These are phyloP conservation scores for Magnaporthiopsis rhizophila DNA, from an alignment of 2,329 filamentous ascomycete genomes.

Conservation along the genomic window DNA sequence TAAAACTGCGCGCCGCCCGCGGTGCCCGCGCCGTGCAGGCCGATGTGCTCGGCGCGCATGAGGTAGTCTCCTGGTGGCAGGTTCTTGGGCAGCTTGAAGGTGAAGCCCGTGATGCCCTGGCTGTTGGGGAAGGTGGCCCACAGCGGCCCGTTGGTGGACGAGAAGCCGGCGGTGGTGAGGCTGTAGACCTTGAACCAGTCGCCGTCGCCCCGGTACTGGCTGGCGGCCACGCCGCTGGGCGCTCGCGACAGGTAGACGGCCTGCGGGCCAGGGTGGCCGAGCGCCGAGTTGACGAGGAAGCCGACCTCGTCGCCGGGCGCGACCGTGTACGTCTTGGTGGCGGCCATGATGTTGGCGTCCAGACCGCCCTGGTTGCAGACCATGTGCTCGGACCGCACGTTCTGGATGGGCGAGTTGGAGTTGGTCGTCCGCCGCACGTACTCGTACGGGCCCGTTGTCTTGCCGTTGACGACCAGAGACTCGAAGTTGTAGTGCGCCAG, in stretches of 20 bases:
- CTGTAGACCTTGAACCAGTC: slow-evolving; percentile 14
- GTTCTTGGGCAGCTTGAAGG: slow-evolving; percentile 29
- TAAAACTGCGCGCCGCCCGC: slow-evolving; percentile 11
- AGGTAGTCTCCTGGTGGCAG: slow-evolving; percentile 21
- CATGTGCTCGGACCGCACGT: slow-evolving; percentile 28
- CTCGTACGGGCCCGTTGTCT: slow-evolving; percentile 14
- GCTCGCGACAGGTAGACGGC: slow-evolving; percentile 24
- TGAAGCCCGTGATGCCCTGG: slow-evolving; percentile 5
- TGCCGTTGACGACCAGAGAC: slow-evolving; percentile 13
- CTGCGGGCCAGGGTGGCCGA: slow-evolving; percentile 30
- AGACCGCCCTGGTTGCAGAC: slow-evolving; percentile 26
- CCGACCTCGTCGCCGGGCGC: slow-evolving; percentile 32
- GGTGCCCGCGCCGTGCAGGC: slow-evolving; percentile 10
- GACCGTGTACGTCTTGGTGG: slow-evolving; percentile 27
- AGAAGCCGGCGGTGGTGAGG: neutral
- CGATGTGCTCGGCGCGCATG: slow-evolving; percentile 13
- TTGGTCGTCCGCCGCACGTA: slow-evolving; percentile 15
- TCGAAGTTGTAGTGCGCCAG: slow-evolving; percentile 8
- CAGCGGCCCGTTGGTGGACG: neutral
- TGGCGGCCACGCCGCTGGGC: slow-evolving; percentile 10
- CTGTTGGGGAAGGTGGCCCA: slow-evolving; percentile 8
- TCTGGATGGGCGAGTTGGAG: slow-evolving; percentile 30
- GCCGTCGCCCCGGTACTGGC: slow-evolving; percentile 11
- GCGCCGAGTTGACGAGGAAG: slow-evolving; percentile 27
- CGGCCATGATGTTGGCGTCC: slow-evolving; percentile 26